These are phyloP conservation scores for Testicularia cyperi DNA, from an alignment of 1,284 basidiomycete species.

Conservation along the genomic window DNA sequence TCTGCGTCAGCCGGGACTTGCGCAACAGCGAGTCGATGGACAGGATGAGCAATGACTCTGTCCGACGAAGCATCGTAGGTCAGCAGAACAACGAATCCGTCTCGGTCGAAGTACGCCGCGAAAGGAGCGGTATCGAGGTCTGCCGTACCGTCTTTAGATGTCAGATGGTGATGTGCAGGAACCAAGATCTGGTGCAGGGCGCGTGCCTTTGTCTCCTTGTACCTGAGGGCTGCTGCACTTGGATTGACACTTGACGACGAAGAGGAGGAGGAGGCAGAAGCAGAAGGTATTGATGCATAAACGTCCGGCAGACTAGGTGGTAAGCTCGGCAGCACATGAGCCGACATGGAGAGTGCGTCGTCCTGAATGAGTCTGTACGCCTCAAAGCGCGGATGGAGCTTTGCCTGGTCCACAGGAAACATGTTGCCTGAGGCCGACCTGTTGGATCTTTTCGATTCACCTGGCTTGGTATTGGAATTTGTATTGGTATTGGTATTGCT, in stretches of 20 bases:
- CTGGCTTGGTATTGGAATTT: no score
- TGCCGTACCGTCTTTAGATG: no score
- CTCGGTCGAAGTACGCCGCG: slow-evolving; percentile 30
- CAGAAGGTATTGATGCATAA: no score
- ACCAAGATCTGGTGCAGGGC: slow-evolving; percentile 20
- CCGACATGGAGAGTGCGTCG: neutral
- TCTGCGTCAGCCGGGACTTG: neutral
- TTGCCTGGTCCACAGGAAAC: slow-evolving; percentile 10
- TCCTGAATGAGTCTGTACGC: slow-evolving; percentile 39
- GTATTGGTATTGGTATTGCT: no score
- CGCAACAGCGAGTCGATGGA: slow-evolving; percentile 4
- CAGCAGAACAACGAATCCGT: slow-evolving; percentile 21
- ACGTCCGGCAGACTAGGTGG: slow-evolving; percentile 14
- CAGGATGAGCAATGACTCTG: slow-evolving; percentile 16
- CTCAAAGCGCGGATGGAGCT: slow-evolving; percentile 30
- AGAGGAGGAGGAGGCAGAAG: no score
- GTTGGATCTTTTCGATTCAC: no score
- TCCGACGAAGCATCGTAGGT: slow-evolving; percentile 6
- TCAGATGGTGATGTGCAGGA: slow-evolving; percentile 4
- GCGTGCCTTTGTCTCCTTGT: slow-evolving; percentile 39
- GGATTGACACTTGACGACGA: no score
- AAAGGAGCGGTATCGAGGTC: slow-evolving; percentile 10
- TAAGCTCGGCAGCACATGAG: slow-evolving; percentile 12
- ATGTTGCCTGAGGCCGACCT: slow-evolving; percentile 1
- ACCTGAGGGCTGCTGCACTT: slow-evolving; percentile 5